phyloP scores from a whole-genome alignment of 768 basidiomycete genomes.

The Pluteus cervinus region DNA sequence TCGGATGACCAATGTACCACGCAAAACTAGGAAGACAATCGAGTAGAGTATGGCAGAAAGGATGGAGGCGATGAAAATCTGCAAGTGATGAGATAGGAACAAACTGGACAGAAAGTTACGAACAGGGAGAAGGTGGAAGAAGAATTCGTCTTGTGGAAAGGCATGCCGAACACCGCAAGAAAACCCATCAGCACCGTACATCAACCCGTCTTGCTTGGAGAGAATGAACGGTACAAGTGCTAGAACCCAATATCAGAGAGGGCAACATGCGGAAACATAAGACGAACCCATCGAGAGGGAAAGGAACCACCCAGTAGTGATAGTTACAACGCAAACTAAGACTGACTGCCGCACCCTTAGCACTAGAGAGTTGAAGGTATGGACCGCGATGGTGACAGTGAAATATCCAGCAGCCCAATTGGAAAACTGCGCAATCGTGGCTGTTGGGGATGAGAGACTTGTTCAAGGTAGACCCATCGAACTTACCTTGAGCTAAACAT shows the following conservation, averaged over 20 bases:
- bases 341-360: conserved; percentile 46
- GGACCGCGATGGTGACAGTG: conserved; percentile 55
- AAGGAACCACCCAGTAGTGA: conserved; percentile 48
- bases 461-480: conserved; percentile 1
- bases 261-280: too few relatives aligned
- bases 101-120: conserved; percentile 10
- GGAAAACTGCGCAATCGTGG: conserved; percentile 53
- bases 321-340: conserved; percentile 36
- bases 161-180: conserved; percentile 44
- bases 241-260: too few relatives aligned
- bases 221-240: too few relatives aligned
- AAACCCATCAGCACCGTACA: conserved; percentile 48
- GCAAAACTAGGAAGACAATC: conserved; percentile 54
- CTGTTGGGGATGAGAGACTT: conserved; percentile 23
- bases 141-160: conserved; percentile 37
- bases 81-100: conserved; percentile 4
- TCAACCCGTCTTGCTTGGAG: too few relatives aligned
- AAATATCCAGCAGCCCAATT: conserved; percentile 61
- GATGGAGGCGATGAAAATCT: conserved; percentile 57
- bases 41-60: conserved; percentile 53
- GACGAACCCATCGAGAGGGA: conserved; percentile 49
- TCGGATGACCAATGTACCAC: conserved; percentile 46
- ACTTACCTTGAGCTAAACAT: conserved; percentile 58
- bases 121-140: conserved; percentile 62
- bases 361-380: conserved; percentile 64